These are phyloP conservation scores for Rhinocladiella similis DNA, from an alignment of 2,329 filamentous ascomycete species.

Conservation along the genomic window DNA sequence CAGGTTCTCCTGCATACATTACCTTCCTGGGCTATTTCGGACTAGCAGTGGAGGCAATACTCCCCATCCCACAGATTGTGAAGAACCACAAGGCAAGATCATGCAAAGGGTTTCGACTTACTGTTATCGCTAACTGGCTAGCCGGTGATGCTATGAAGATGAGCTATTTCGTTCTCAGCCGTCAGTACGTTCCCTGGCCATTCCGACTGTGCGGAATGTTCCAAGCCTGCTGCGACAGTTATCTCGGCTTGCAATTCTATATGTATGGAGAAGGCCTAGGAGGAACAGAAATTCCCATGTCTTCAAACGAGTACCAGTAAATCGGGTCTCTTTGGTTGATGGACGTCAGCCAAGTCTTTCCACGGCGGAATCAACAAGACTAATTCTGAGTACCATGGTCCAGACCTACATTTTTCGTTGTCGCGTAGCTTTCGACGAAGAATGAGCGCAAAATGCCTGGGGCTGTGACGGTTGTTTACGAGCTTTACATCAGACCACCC, in stretches of 20 bases:
- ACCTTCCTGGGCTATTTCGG: constrained; percentile 46
- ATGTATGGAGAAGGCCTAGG: constrained; percentile 41
- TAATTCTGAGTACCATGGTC: too few species aligned
- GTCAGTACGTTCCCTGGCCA: constrained; percentile 46
- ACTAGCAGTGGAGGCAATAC: constrained; percentile 48
- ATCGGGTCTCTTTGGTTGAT: constrained; percentile 18
- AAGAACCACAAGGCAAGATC: constrained; percentile 49
- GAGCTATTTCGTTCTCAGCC: constrained; percentile 50
- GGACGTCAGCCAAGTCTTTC: neutral
- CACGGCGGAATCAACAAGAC: neutral
- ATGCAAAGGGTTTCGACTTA: constrained; percentile 51
- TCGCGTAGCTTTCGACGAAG: too few species aligned
- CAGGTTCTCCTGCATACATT: constrained; percentile 44
- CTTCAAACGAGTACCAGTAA: constrained; percentile 10
- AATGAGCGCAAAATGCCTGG: neutral
- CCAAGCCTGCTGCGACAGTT: constrained; percentile 49
- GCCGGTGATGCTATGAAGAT: constrained; percentile 53
- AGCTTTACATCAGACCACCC: neutral
- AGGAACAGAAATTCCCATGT: constrained; percentile 20
- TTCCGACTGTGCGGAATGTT: constrained; percentile 52
- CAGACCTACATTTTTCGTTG: too few species aligned
- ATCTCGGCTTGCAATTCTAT: constrained; percentile 50
- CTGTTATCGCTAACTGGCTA: constrained; percentile 49
- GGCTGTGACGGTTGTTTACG: neutral
- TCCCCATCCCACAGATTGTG: constrained; percentile 50